Conservation (phyloP, 257 asterid genomes). For the Capsicum pubescens region DNA sequence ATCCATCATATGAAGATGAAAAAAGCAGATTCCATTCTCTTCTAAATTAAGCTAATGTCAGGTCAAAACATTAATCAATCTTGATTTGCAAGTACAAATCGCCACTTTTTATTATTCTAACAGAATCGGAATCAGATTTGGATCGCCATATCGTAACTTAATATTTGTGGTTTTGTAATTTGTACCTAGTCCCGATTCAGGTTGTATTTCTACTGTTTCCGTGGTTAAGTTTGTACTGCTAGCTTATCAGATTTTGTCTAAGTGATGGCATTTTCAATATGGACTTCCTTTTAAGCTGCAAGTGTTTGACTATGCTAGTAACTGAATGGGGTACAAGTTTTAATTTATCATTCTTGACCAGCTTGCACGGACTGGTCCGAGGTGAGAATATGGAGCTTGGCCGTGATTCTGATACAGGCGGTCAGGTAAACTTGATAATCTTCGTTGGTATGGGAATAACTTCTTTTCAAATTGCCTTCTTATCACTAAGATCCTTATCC, state of each 20-base stretch:
- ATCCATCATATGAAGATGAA: too few relatives aligned
- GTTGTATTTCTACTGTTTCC: not conserved
- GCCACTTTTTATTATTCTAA: too few relatives aligned
- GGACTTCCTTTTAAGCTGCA: not conserved
- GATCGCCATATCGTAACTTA: not conserved
- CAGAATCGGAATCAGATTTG: not conserved
- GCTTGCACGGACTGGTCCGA: slow-evolving; percentile 84
- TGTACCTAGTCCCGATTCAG: not conserved
- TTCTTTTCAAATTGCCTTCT: not conserved
- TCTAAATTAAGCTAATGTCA: too few relatives aligned
- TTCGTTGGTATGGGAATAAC: not conserved
- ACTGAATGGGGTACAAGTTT: not conserved
- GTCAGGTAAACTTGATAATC: slow-evolving; percentile 56
- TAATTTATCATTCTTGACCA: slow-evolving; percentile 39
- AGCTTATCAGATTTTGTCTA: not conserved
- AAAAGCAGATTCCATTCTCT: too few relatives aligned
- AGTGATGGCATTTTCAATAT: slow-evolving; percentile 2
- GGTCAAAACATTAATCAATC: too few relatives aligned
- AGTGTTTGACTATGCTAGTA: not conserved
- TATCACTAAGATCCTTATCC: slow-evolving; percentile 26
- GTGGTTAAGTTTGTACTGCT: not conserved
- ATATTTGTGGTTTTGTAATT: not conserved
- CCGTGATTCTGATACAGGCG: slow-evolving; percentile 91
- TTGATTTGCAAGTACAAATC: too few relatives aligned
- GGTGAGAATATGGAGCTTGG: slow-evolving; percentile 97